Conservation (phyloP, 2,329 filamentous ascomycete species). For the Trichophyton verrucosum region DNA sequence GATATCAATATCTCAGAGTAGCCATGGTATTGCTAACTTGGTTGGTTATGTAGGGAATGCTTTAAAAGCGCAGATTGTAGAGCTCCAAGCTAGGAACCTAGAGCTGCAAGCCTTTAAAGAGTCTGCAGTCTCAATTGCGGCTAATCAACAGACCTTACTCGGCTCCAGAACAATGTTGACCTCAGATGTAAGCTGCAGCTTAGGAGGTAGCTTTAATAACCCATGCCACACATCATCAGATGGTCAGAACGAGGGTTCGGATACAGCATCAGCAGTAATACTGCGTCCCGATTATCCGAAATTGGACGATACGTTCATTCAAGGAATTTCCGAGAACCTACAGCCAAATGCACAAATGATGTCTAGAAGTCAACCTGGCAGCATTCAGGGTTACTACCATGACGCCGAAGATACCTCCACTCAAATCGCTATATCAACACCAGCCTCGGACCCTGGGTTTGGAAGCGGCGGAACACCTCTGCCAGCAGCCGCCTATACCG, state of each 20-base stretch:
- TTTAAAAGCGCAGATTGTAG: neutral
- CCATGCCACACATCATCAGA: neutral
- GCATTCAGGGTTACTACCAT: neutral
- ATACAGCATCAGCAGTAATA: neutral
- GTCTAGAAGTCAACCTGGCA: neutral
- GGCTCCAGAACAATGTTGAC: neutral
- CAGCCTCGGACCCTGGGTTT: neutral
- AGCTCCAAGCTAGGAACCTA: neutral
- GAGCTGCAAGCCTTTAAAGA: neutral
- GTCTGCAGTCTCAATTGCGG: neutral
- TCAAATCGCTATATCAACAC: neutral
- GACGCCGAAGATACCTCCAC: neutral
- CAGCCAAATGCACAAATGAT: neutral
- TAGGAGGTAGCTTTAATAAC: neutral
- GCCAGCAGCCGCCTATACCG: neutral
- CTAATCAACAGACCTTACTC: neutral
- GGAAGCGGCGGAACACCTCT: neutral
- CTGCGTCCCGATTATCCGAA: neutral
- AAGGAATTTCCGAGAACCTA: neutral
- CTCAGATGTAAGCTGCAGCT: neutral
- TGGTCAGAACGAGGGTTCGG: neutral
- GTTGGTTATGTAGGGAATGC: neutral
- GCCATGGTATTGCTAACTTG: neutral
- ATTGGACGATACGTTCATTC: neutral
- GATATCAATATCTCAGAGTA: too few species aligned